phyloP scores from a whole-genome alignment of 306 rosid species.

The Hylodesmum podocarpum region DNA sequence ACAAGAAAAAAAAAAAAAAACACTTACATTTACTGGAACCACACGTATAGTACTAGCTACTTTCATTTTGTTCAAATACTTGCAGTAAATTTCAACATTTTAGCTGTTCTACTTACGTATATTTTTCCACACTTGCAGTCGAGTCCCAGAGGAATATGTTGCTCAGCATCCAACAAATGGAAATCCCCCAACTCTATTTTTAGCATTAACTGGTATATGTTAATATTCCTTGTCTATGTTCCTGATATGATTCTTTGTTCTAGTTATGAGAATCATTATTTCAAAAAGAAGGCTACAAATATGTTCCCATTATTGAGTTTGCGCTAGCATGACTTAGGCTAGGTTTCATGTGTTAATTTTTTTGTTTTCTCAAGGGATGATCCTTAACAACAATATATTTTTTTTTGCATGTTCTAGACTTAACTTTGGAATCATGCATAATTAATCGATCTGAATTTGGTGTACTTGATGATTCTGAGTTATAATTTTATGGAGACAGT shows the following conservation, averaged over 20 bases:
- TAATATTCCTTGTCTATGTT: neutral
- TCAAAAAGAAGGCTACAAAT: constrained; percentile 16
- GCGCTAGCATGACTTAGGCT: constrained; percentile 13
- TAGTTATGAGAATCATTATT: constrained; percentile 11
- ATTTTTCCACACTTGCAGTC: constrained; percentile 57
- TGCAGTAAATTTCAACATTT: neutral
- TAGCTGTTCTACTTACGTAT: constrained; percentile 22
- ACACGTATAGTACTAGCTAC: no score
- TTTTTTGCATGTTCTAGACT: neutral
- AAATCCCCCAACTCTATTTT: constrained; percentile 87
- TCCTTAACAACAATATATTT: constrained; percentile 19
- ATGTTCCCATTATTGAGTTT: constrained; percentile 23
- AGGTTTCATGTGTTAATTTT: constrained; percentile 4
- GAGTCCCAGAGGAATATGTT: constrained; percentile 85
- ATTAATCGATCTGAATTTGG: neutral
- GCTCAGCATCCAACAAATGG: constrained; percentile 89
- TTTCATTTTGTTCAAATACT: constrained; percentile 34
- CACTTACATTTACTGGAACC: no score
- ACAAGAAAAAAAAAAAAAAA: no score
- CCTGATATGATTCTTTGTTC: neutral
- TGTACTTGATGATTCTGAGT: neutral
- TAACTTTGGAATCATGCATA: neutral
- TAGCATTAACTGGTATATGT: constrained; percentile 68
- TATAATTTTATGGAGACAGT: constrained; percentile 1
- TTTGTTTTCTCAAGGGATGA: constrained; percentile 16